Evolutionary conservation across 164 flowering plant species (phyloP).

Genomic region (Aristolochia fimbriata): DNA sequence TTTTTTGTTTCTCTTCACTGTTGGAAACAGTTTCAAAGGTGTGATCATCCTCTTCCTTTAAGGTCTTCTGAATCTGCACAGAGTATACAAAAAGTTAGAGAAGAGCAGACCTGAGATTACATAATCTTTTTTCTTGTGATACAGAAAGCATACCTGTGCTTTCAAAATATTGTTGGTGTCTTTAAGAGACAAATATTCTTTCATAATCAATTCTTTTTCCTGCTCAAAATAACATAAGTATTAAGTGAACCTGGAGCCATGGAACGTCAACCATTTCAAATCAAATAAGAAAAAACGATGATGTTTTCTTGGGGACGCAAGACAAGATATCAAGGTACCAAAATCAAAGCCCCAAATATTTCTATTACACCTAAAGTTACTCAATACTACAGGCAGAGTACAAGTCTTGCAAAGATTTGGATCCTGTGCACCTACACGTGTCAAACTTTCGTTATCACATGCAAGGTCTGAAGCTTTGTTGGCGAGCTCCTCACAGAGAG

Average conservation of each 20-base stretch:
- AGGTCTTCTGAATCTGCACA: too few species aligned
- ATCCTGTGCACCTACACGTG: constrained; percentile 34
- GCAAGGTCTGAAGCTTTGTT: constrained; percentile 57
- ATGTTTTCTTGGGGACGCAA: neutral
- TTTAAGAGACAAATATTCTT: constrained; percentile 46
- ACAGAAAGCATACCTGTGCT: constrained; percentile 33
- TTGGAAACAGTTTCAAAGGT: too few species aligned
- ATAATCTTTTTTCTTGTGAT: neutral
- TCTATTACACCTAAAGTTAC: too few species aligned
- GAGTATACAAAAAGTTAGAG: constrained; percentile 11
- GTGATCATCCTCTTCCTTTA: too few species aligned
- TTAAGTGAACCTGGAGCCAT: neutral
- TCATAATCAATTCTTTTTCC: constrained; percentile 63
- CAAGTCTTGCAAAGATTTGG: constrained; percentile 6
- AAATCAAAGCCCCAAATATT: neutral
- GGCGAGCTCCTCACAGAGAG: constrained; percentile 59
- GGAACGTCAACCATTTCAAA: too few species aligned
- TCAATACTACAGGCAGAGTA: constrained; percentile 8
- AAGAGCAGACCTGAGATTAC: neutral
- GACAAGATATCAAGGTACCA: neutral
- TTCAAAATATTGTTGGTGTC: constrained; percentile 44
- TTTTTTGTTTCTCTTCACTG: too few species aligned
- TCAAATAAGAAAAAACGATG: neutral
- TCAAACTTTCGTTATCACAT: constrained; percentile 54
- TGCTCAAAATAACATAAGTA: constrained; percentile 12